Evolutionary conservation across 2,329 filamentous ascomycete genomes (phyloP), one percentile per base, ranked within the genome.

Genomic region (Verticillium alfalfae): DNA sequence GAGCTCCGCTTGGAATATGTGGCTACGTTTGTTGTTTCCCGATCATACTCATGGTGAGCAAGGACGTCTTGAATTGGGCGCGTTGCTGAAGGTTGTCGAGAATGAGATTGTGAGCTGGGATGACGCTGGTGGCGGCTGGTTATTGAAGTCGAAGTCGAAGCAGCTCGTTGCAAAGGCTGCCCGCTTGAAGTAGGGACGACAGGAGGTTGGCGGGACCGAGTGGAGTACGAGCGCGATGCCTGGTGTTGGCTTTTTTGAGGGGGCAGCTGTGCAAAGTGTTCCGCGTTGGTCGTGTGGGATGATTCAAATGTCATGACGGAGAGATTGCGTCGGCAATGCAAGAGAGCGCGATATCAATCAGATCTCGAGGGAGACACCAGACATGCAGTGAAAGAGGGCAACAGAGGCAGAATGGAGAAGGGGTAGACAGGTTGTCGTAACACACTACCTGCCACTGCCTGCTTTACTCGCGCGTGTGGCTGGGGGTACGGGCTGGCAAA

Each of bases 21-120:
- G 69, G 85, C 84, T 78, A 90, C 75, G 79, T 88, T 88, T 69
- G 83, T 81, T 69, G 88, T 84, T 77, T 94, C 54, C 26, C 34
- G 54, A 22, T 56, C 91, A 79, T 88, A 88, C 76, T 95, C 91
- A 74, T 88, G 82, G 70, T 89, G 86, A 60, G 79, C 77, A 59
- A 78, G 68, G 54, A 76, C 67, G 61, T 83, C 76, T 65, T 80
- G 77, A 57, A 75, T 69, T 63, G 78, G 75, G 65, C 76, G 78
- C 61, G 75, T 72, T 52, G 77, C 76, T 34, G 78, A 78, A 39
- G 78, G 76, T 18, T 65, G 65, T 58, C 66, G 66, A 57, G 67
- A 67, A 22, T 58, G 37, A 4, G 56, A 58, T 12, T 38, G 36
- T 34, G 56, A 58, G 22, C 38, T 58, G 26, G 56, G 60, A 60